phyloP scores from a whole-genome alignment of 2,329 filamentous ascomycete species.

The Phyllosticta citriasiana region DNA sequence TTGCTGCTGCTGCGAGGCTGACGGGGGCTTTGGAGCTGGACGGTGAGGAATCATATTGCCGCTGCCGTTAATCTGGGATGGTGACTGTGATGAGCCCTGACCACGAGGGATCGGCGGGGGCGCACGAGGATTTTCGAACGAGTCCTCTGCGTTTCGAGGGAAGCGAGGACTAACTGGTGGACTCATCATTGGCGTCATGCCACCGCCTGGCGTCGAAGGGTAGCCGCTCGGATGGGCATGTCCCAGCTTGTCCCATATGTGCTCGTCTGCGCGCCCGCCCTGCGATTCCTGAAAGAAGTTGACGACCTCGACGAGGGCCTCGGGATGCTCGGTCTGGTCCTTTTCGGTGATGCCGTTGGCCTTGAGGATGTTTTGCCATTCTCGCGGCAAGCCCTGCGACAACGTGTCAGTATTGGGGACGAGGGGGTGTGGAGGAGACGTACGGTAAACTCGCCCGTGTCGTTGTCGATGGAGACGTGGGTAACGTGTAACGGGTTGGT shows the following conservation, averaged over 20 bases:
- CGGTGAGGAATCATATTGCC: conserved; percentile 60
- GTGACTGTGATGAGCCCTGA: conserved; percentile 36
- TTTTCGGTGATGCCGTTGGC: conserved; percentile 94
- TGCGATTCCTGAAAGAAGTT: conserved; percentile 95
- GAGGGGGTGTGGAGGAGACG: conserved; percentile 13
- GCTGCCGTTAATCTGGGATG: conserved; percentile 33
- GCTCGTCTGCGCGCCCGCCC: conserved; percentile 69
- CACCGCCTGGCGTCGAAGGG: conserved; percentile 12
- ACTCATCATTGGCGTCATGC: conserved; percentile 51
- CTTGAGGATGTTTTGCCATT: conserved; percentile 93
- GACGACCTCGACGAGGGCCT: conserved; percentile 91
- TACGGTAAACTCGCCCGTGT: conserved; percentile 93
- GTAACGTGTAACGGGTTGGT: conserved; percentile 97
- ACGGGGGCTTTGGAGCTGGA: conserved; percentile 78
- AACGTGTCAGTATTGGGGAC: conserved; percentile 5
- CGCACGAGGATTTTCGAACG: conserved; percentile 92
- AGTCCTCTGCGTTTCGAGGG: conserved; percentile 72
- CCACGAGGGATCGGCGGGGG: conserved; percentile 71
- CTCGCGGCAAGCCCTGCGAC: conserved; percentile 75
- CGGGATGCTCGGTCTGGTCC: conserved; percentile 89
- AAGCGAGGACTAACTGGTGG: conserved; percentile 79
- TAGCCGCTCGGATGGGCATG: conserved; percentile 54
- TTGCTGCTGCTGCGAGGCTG: conserved; percentile 27
- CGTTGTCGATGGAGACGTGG: conserved; percentile 93
- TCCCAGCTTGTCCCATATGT: conserved; percentile 92